phyloP scores from a whole-genome alignment of 208 protist genomes.

The Acanthamoeba culbertsoni region DNA sequence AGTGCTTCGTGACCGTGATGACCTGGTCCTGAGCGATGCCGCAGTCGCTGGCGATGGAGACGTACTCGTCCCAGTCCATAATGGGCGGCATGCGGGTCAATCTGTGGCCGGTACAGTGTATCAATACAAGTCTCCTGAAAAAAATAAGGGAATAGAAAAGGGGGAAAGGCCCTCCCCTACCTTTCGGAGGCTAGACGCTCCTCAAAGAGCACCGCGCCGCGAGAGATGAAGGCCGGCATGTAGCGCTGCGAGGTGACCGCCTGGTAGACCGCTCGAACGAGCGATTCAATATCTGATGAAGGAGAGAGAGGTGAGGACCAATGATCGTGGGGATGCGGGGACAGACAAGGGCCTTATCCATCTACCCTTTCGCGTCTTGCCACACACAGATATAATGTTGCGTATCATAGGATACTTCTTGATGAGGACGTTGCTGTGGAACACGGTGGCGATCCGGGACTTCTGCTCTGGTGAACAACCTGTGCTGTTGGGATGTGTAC shows the following conservation, averaged over 20 bases:
- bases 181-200: conserved; percentile 2
- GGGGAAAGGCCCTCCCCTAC: background rate
- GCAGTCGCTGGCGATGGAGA: background rate
- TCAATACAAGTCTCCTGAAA: too few species aligned
- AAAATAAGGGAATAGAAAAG: too few species aligned
- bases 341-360: background rate
- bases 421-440: background rate
- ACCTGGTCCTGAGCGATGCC: conserved; percentile 16
- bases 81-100: conserved; percentile 38
- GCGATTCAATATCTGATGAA: background rate
- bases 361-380: background rate
- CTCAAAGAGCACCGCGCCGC: conserved; percentile 38
- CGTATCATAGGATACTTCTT: conserved; percentile 49
- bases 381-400: background rate
- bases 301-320: background rate
- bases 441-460: background rate
- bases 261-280: background rate
- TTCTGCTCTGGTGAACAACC: conserved; percentile 3
- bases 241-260: background rate
- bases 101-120: background rate
- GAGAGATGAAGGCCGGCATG: conserved; percentile 42
- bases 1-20: conserved; percentile 44
- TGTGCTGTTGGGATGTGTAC: background rate
- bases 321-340: background rate
- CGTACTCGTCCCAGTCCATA: conserved; percentile 41